Percentiles rank a stretch among this genome's conserved stretches.
Evolutionary conservation across 208 protist genomes (phyloP).

Genomic region (Blastocrithidia nonstop): DNA sequence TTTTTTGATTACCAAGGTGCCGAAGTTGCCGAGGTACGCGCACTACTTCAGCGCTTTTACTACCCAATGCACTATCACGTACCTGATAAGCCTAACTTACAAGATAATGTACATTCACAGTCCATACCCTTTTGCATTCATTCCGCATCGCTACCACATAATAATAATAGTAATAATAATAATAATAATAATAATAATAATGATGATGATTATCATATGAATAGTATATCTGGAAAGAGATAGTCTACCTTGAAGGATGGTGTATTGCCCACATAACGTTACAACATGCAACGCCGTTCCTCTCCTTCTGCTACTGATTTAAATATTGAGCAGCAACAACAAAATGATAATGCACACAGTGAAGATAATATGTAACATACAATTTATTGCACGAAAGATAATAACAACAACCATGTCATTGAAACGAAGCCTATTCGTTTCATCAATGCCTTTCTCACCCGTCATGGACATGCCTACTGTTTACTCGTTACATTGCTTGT

Average conservation of each 20-base stretch:
- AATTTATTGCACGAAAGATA: too few species aligned
- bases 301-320: too few species aligned
- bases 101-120: not conserved
- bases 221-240: too few species aligned
- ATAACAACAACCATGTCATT: too few species aligned
- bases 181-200: not conserved
- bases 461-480: conserved; percentile 66
- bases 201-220: too few species aligned
- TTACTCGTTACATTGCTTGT: conserved; percentile 62
- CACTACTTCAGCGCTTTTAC: conserved; percentile 39
- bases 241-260: too few species aligned
- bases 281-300: too few species aligned
- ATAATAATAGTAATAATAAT: not conserved
- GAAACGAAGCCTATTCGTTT: conserved; percentile 25
- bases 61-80: conserved; percentile 9
- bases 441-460: conserved; percentile 73
- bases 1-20: conserved; percentile 80
- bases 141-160: not conserved
- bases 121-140: too few species aligned
- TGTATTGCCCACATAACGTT: too few species aligned
- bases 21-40: conserved; percentile 43
- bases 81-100: conserved; percentile 3
- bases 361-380: too few species aligned
- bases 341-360: too few species aligned
- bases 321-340: too few species aligned